Conservation (phyloP, 495 filamentous ascomycete genomes). For the Penicillium maclennaniae region DNA sequence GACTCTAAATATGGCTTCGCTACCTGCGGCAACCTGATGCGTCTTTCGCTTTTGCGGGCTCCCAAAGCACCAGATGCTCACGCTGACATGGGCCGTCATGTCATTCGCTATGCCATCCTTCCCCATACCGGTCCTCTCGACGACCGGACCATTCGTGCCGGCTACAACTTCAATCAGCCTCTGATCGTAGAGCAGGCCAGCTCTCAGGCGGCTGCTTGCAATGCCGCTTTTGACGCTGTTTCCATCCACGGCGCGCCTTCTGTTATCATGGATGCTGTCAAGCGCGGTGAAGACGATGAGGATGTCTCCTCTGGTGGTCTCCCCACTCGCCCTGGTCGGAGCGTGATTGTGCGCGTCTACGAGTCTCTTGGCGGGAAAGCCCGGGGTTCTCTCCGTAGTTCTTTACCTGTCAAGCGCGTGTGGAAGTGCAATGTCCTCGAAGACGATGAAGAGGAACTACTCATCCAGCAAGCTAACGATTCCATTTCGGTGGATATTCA, state of each 20-base stretch:
- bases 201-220: conserved; percentile 6
- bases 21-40: conserved; percentile 86
- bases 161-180: conserved; percentile 86
- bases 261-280: conserved; percentile 76
- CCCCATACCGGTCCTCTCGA: conserved; percentile 74
- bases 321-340: conserved; percentile 63
- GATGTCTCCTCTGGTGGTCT: conserved; percentile 75
- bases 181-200: conserved; percentile 47
- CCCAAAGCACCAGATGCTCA: conserved; percentile 96
- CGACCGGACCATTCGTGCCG: conserved; percentile 71
- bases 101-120: conserved; percentile 86
- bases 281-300: conserved; percentile 93
- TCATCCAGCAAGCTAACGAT: conserved; percentile 43
- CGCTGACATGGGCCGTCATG: conserved; percentile 92
- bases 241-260: conserved; percentile 54
- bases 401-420: conserved; percentile 66
- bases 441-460: conserved; percentile 54
- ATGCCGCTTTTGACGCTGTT: conserved; percentile 46
- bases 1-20: conserved; percentile 98
- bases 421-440: conserved; percentile 73
- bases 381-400: conserved; percentile 60
- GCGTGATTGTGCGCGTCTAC: conserved; percentile 79
- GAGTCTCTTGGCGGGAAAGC: conserved; percentile 85
- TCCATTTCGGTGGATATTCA: conserved; percentile 55
- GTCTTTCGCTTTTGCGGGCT: conserved; percentile 79